Conservation (phyloP, 2,329 filamentous ascomycete species). For the Aspergillus costaricaensis region DNA sequence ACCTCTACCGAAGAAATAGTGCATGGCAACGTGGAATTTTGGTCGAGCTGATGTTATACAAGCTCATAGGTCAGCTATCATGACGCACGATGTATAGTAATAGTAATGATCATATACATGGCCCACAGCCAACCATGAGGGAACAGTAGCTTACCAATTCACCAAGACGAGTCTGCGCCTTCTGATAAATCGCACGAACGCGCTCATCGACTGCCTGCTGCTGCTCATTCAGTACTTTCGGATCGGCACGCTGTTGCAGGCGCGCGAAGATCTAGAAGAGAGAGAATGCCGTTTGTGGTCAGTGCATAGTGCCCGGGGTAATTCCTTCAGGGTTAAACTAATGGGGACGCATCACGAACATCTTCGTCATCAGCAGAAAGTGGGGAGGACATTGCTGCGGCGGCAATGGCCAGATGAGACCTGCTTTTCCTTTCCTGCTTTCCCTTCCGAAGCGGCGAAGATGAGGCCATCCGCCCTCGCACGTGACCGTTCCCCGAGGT, state of each 20-base stretch:
- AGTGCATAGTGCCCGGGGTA: conserved; percentile 6
- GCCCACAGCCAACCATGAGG: background rate
- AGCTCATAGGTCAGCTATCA: conserved; percentile 14
- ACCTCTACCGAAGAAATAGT: conserved; percentile 84
- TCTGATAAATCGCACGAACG: conserved; percentile 59
- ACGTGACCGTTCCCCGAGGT: conserved; percentile 23
- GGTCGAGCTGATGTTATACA: conserved; percentile 60
- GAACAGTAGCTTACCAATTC: conserved; percentile 59
- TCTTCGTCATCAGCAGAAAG: conserved; percentile 46
- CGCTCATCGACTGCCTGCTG: conserved; percentile 63
- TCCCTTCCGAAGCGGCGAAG: conserved; percentile 21
- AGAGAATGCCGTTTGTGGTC: conserved; percentile 14
- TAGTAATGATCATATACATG: background rate
- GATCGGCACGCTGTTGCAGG: conserved; percentile 56
- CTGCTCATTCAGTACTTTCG: conserved; percentile 60
- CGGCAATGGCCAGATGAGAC: conserved; percentile 34
- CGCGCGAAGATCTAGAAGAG: conserved; percentile 38
- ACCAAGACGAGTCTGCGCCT: conserved; percentile 63
- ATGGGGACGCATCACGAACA: conserved; percentile 25
- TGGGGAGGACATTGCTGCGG: conserved; percentile 47
- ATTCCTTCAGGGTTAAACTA: background rate
- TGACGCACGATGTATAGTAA: background rate
- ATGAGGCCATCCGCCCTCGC: conserved; percentile 20
- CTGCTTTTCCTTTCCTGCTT: conserved; percentile 18
- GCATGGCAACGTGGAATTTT: conserved; percentile 84